Base-by-base conservation (phyloP, 23 red algal species). In the Gracilariopsis chorda region DNA sequence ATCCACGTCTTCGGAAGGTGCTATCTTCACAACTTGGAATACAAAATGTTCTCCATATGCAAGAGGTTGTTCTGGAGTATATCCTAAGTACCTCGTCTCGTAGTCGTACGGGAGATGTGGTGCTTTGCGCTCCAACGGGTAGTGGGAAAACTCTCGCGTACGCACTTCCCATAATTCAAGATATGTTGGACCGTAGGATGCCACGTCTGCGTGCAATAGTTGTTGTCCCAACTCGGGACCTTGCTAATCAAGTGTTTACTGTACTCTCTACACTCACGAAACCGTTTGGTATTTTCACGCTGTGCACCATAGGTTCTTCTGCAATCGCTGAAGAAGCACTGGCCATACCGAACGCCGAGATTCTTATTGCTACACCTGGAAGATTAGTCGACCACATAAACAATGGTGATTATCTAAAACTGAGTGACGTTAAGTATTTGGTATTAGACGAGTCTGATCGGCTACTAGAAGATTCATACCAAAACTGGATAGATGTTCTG, bases 371-470 rank as follows among this genome's bases (percentile, higher is more conserved):
- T 17, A 96, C 93, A 4, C 93, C 93, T 2, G 97, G 97, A 2
- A 88, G 89, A 20, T 65, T 99, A 28, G 93, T 96, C 9, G 70
- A 99, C 40, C 86, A 93, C 69, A 61, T 99, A 2, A 53, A 88
- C 4, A 46, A 77, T 14, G 44, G 58, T 3, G 88, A 59, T 21
- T 32, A 68, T 43, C 58, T 99, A 30, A 60, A 59, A n/a, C 44
- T 99, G 33, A 41, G 27, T 12, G 43, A 92, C 34, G 84, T 99
- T 8, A 63, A 83, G 14, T 96, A 86, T 41, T 56, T 99, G 19
- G 88, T 99, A 14, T 29, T 99, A 16, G 97, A 99, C 81, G 97
- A 99, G 63, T 90, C 93, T 20, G 97, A 99, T 85, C 93, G 93
- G 27, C 74, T 99, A 25, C 79, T 99, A 39, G 53, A 94, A 44